Evolutionary conservation across 2,329 filamentous ascomycete genomes (phyloP).

Genomic region (Colletotrichum spinosum): DNA sequence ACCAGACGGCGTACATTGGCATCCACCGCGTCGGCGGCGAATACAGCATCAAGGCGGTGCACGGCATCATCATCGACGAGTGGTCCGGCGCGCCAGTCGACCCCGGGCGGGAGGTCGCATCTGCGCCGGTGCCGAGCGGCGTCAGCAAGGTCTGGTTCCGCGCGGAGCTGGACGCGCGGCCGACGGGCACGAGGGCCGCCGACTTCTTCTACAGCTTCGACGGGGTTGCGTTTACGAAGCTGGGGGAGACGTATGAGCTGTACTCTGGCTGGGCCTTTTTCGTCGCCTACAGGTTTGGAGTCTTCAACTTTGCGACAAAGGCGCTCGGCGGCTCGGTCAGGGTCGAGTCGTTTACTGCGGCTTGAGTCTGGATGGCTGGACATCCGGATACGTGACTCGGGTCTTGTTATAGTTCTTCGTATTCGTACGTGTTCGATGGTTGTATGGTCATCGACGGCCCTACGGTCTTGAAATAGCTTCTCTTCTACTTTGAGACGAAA

Average conservation of each 20-base stretch:
- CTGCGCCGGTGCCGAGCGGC: slow-evolving; percentile 38
- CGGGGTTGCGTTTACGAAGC: slow-evolving; percentile 41
- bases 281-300: slow-evolving; percentile 60
- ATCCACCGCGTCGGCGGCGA: slow-evolving; percentile 51
- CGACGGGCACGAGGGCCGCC: slow-evolving; percentile 39
- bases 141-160: slow-evolving; percentile 41
- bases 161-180: slow-evolving; percentile 41
- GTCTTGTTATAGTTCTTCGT: no score
- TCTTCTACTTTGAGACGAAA: no score
- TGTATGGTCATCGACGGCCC: no score
- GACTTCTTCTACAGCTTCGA: slow-evolving; percentile 42
- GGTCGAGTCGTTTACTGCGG: slow-evolving; percentile 43
- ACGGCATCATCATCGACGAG: slow-evolving; percentile 53
- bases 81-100: slow-evolving; percentile 39
- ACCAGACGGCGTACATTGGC: slow-evolving; percentile 64
- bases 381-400: not conserved
- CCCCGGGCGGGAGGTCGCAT: slow-evolving; percentile 39
- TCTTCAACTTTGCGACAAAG: slow-evolving; percentile 62
- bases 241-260: slow-evolving; percentile 50
- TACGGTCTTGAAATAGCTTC: no score
- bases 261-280: slow-evolving; percentile 59
- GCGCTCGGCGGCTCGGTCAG: slow-evolving; percentile 53
- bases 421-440: no score
- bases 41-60: slow-evolving; percentile 48
- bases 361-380: not conserved